phyloP scores from a whole-genome alignment of 441 rosid species.

The Isatis lusitanica region DNA sequence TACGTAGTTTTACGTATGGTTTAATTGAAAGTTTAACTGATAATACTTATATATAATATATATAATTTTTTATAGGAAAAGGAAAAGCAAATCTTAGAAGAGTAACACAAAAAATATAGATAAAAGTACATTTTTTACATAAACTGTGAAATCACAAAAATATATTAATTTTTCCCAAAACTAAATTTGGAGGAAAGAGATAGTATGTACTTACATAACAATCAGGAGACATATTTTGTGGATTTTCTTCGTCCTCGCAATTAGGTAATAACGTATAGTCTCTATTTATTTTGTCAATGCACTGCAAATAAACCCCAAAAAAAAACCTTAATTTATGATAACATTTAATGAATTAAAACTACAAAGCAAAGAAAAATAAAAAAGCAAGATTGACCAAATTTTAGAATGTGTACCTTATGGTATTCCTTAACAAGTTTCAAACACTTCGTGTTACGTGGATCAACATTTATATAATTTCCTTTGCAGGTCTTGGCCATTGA shows the following conservation, averaged over 20 bases:
- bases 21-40: neutral
- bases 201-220: slow-evolving; percentile 10
- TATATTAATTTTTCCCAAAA: too few relatives aligned
- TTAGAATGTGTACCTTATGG: slow-evolving; percentile 22
- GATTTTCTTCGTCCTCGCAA: neutral
- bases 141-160: too few relatives aligned
- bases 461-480: slow-evolving; percentile 35
- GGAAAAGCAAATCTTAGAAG: neutral
- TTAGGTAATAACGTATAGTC: neutral
- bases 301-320: neutral
- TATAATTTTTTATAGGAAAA: neutral
- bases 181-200: neutral
- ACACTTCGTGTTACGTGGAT: slow-evolving; percentile 45
- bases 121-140: neutral
- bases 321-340: neutral
- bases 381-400: too few relatives aligned
- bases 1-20: neutral
- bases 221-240: slow-evolving; percentile 22
- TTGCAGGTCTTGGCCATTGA: slow-evolving; percentile 46
- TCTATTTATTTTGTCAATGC: neutral
- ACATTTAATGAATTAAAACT: too few relatives aligned
- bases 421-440: slow-evolving; percentile 24
- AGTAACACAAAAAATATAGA: neutral
- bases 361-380: neutral
- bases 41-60: neutral